Evolutionary conservation across 2,329 filamentous ascomycete genomes (phyloP).

Genomic region (Macrophomina tecta): DNA sequence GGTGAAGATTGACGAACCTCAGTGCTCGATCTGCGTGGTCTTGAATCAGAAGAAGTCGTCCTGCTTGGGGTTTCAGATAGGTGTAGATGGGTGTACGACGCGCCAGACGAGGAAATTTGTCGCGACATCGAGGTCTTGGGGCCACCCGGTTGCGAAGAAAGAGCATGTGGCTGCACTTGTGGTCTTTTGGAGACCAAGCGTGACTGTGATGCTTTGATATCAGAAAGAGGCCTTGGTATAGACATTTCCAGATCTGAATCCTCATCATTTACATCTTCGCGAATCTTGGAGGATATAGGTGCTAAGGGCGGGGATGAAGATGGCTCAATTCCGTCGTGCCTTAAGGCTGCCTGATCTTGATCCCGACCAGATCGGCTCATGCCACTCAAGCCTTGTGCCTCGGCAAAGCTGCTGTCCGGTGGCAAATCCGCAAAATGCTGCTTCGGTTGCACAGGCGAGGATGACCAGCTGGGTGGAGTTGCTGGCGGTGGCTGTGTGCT

Average conservation of each 20-base stretch:
- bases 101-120: conserved; percentile 3
- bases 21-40: background rate
- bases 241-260: conserved; percentile 12
- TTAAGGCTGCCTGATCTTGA: background rate
- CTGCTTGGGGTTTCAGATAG: background rate
- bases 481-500: background rate
- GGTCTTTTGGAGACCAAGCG: too few species aligned
- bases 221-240: background rate
- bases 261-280: background rate
- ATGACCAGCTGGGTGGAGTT: background rate
- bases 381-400: background rate
- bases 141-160: too few species aligned
- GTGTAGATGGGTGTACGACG: conserved; percentile 9
- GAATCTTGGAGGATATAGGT: background rate
- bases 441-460: background rate
- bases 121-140: background rate
- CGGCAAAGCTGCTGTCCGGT: conserved; percentile 2
- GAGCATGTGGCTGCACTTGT: too few species aligned
- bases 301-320: background rate
- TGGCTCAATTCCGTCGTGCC: background rate
- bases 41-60: background rate
- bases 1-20: background rate
- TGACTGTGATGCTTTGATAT: background rate
- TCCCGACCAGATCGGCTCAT: too few species aligned
- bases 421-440: background rate